Evolutionary conservation across 78 protist species (phyloP).

Genomic region (Dictyostelium firmibasis): DNA sequence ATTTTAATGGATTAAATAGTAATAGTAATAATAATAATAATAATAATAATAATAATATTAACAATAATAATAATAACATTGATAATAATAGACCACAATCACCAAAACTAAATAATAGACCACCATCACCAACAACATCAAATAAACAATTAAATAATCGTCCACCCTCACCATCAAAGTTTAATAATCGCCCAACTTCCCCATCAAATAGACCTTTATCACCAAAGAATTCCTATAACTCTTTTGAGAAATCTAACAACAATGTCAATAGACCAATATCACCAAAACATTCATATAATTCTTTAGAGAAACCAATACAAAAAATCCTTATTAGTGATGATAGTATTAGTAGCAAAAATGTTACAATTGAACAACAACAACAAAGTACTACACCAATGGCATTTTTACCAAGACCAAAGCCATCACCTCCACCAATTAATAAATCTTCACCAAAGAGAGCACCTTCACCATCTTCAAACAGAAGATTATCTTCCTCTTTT

Average conservation of each 20-base stretch:
- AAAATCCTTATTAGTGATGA: not conserved
- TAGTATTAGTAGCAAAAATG: not conserved
- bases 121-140: conserved; percentile 7
- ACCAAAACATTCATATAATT: not conserved
- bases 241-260: not conserved
- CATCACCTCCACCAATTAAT: conserved; percentile 3
- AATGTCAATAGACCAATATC: not conserved
- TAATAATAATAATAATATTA: not conserved
- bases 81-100: not conserved
- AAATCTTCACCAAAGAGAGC: conserved; percentile 25
- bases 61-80: too few relatives aligned
- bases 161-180: not conserved
- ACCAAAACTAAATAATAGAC: not conserved
- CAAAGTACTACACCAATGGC: not conserved
- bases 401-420: conserved; percentile 2
- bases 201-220: conserved; percentile 39
- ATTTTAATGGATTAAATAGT: not conserved
- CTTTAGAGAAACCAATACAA: not conserved
- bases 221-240: not conserved
- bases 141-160: not conserved
- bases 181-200: not conserved
- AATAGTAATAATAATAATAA: not conserved
- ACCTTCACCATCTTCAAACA: conserved; percentile 15
- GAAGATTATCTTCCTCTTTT: not conserved
- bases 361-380: not conserved